phyloP scores from a whole-genome alignment of 2,329 filamentous ascomycete species.

The Gyromitra esculenta region DNA sequence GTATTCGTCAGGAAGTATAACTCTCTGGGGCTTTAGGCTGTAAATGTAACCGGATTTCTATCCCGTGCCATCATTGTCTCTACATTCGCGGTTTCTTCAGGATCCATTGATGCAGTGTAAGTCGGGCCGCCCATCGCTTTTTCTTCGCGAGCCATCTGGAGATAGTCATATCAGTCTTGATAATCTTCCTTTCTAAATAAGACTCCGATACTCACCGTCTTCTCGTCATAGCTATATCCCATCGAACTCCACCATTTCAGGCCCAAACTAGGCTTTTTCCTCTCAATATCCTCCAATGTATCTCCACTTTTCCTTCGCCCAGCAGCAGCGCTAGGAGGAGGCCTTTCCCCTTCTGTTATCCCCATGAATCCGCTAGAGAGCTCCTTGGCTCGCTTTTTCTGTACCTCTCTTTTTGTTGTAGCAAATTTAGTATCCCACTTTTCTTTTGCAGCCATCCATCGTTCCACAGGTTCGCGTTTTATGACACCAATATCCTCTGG shows the following conservation, averaged over 20 bases:
- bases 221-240: slow-evolving; percentile 88
- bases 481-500: slow-evolving; percentile 77
- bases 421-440: slow-evolving; percentile 79
- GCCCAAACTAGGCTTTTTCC: slow-evolving; percentile 69
- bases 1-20: too few species aligned
- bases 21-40: too few species aligned
- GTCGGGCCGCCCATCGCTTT: slow-evolving; percentile 24
- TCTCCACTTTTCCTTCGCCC: slow-evolving; percentile 69
- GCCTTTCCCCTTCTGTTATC: slow-evolving; percentile 70
- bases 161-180: not conserved
- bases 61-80: not conserved
- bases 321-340: slow-evolving; percentile 84
- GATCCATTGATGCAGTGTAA: not conserved
- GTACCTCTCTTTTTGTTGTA: slow-evolving; percentile 63
- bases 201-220: slow-evolving; percentile 65
- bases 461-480: slow-evolving; percentile 79
- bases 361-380: slow-evolving; percentile 68
- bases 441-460: slow-evolving; percentile 80
- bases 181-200: not conserved
- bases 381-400: slow-evolving; percentile 76
- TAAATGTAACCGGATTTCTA: not conserved
- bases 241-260: slow-evolving; percentile 85
- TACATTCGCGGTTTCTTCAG: not conserved
- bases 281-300: slow-evolving; percentile 41
- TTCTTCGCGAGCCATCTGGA: slow-evolving; percentile 35